phyloP scores from a whole-genome alignment of 352 stramenopile species.

The Phytophthora gonapodyides region DNA sequence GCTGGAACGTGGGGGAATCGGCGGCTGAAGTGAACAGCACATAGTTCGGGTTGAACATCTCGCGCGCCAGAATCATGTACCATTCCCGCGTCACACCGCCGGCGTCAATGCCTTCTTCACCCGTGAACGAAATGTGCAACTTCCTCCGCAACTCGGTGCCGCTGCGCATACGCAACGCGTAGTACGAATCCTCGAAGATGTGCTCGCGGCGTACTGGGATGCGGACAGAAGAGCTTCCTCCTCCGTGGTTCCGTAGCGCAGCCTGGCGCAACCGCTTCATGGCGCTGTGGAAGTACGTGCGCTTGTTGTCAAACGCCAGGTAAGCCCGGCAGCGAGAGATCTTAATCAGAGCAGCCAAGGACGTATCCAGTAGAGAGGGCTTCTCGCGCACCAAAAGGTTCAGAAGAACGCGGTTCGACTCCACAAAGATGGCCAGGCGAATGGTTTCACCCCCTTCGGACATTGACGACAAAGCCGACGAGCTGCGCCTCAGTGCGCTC shows the following conservation, averaged over 20 bases:
- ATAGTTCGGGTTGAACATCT: conserved; percentile 99
- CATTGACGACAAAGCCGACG: conserved; percentile 44
- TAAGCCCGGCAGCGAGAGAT: conserved; percentile 94
- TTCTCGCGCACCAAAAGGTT: conserved; percentile 98
- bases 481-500: conserved; percentile 40
- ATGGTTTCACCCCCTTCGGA: conserved; percentile 70
- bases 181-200: conserved; percentile 99
- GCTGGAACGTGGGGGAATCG: conserved; percentile 99
- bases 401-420: conserved; percentile 95
- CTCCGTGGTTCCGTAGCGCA: conserved; percentile 84
- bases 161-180: conserved; percentile 96
- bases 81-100: conserved; percentile 98
- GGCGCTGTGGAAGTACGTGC: conserved; percentile 97
- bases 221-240: conserved; percentile 90
- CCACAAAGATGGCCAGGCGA: conserved; percentile 93
- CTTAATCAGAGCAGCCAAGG: conserved; percentile 95
- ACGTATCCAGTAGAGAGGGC: conserved; percentile 95
- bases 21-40: conserved; percentile 98
- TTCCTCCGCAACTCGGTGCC: conserved; percentile 97
- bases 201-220: conserved; percentile 93
- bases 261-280: conserved; percentile 91
- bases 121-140: conserved; percentile 98
- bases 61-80: conserved; percentile 98
- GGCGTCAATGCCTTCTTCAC: conserved; percentile 99
- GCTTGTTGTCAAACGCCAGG: conserved; percentile 99